phyloP scores from a whole-genome alignment of 2,329 filamentous ascomycete species.

The Arachnomyces sp. region DNA sequence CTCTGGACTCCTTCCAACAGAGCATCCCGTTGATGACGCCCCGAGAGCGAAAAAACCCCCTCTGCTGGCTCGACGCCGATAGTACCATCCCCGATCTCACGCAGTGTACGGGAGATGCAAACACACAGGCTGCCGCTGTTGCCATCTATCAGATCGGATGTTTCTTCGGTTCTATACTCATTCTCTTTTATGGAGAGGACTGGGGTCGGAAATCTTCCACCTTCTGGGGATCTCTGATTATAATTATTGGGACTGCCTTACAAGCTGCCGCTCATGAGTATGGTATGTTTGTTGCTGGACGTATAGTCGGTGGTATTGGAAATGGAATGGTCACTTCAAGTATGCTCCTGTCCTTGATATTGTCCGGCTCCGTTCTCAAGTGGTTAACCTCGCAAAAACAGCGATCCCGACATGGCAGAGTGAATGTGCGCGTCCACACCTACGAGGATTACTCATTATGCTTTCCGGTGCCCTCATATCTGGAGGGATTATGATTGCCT shows the following conservation, averaged over 20 bases:
- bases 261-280: conserved; percentile 11
- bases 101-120: conserved; percentile 6
- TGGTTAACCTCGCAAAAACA: conserved; percentile 5
- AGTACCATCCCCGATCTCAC: conserved; percentile 4
- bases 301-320: conserved; percentile 39
- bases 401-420: conserved; percentile 40
- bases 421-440: conserved; percentile 41
- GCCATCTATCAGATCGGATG: conserved; percentile 28
- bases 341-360: not conserved
- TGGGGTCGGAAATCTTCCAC: conserved; percentile 11
- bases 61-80: conserved; percentile 1
- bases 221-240: conserved; percentile 7
- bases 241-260: conserved; percentile 6
- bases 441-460: conserved; percentile 49
- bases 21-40: conserved; percentile 31
- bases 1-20: conserved; percentile 51
- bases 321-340: conserved; percentile 42
- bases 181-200: conserved; percentile 33
- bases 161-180: conserved; percentile 32
- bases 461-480: conserved; percentile 3
- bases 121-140: conserved; percentile 9
- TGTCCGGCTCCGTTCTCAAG: not conserved
- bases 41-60: conserved; percentile 36
- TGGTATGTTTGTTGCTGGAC: conserved; percentile 40
- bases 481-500: conserved; percentile 7